These are phyloP conservation scores for Astrothelium macrocarpum DNA, from an alignment of 495 filamentous ascomycete species.

Conservation along the genomic window DNA sequence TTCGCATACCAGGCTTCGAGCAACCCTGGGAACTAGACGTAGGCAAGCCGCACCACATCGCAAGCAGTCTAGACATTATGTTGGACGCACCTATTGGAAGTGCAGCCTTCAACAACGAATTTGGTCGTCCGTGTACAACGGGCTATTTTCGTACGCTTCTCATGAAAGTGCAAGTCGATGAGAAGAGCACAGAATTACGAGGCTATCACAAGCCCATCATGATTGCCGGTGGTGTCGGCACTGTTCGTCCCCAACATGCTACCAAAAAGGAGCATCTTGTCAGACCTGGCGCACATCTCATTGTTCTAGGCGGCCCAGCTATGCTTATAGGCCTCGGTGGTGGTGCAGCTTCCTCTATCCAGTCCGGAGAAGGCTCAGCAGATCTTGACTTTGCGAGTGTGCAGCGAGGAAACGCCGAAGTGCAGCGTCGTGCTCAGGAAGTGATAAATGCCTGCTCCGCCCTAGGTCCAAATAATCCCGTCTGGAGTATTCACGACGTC, in stretches of 20 bases:
- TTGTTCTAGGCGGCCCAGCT: constrained; percentile 88
- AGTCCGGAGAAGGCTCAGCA: constrained; percentile 76
- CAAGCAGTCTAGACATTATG: constrained; percentile 93
- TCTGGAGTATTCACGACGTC: constrained; percentile 94
- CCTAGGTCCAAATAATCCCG: constrained; percentile 74
- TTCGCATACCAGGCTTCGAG: constrained; percentile 69
- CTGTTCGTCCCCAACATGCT: constrained; percentile 88
- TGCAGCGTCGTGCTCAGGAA: constrained; percentile 88
- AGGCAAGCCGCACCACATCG: constrained; percentile 83
- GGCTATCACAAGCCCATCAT: constrained; percentile 99
- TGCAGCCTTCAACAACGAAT: constrained; percentile 95
- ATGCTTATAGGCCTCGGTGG: constrained; percentile 97
- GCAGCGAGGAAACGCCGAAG: constrained; percentile 88
- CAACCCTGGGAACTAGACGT: constrained; percentile 87
- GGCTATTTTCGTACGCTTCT: constrained; percentile 88
- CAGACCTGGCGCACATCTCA: constrained; percentile 70
- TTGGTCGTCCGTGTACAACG: constrained; percentile 80
- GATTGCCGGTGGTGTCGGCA: constrained; percentile 93
- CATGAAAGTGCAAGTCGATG: constrained; percentile 50
- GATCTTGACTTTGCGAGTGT: constrained; percentile 95
- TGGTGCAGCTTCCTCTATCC: constrained; percentile 85
- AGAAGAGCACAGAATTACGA: constrained; percentile 58
- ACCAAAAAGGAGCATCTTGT: constrained; percentile 71
- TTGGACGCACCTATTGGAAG: constrained; percentile 90
- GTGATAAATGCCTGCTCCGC: constrained; percentile 90